Evolutionary conservation across 257 asterid species (phyloP), one percentile per base, ranked within the genome.

Genomic region (Buddleja alternifolia): DNA sequence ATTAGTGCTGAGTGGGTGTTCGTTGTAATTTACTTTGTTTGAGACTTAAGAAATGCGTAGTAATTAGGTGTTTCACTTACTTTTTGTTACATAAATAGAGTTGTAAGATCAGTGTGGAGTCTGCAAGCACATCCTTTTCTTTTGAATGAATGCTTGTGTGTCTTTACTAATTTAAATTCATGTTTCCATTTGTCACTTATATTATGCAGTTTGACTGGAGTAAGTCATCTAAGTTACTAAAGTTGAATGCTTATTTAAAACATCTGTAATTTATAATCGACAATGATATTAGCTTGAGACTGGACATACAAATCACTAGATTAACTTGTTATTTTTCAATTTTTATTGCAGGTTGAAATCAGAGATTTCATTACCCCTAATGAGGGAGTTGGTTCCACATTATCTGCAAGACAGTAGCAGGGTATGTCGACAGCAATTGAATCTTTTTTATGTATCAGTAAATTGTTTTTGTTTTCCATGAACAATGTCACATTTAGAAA

Each of bases 361-460:
- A 52, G 99, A 94, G 73, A 86, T 94, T 60, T 84, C 97, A 54
- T 74, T 94, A 69, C 97, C 97, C 56, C 72, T 94, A 60, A 86
- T 87, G 95, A 88, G 79, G 80, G 99, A 94, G 82, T 78, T 94
- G 87, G 86, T 84, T 66, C 96, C 92, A 8, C 97, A 91, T 66
- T 94, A 94, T 82, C 95, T 94, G 69, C 99, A 94, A 80, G 99
- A 94, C 69, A 81, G 79, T 87, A 88, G 83, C 82, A 85, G 85
- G 96, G 99, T 93, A 86, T 47, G 78, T 69, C 48, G 55, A 15
- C 42, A 68, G 61, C 61, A 76, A 77, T 70, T 66, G 63, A 51
- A 63, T 78, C n/a, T 70, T 17, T 53, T 42, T 68, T 37, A 39
- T 17, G 16, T 62, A 56, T 58, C 44, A 57, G 66, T 46, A 8